Evolutionary conservation across 2,329 filamentous ascomycete species (phyloP), one percentile per base, ranked within the genome.

Genomic region (Gaeumannomyces tritici): DNA sequence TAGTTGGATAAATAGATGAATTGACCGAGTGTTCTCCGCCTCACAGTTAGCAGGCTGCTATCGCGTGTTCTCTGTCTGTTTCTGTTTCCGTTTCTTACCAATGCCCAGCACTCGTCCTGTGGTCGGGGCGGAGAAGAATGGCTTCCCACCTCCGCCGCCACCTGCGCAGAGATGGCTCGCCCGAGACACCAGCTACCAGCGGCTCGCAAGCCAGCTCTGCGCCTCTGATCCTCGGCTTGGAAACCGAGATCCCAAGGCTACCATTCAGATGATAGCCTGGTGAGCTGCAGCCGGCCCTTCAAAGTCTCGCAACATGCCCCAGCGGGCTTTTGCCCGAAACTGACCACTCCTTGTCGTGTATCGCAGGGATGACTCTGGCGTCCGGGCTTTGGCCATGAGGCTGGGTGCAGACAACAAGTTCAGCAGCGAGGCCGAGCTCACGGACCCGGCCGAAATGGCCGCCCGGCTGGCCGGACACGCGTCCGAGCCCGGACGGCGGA

Each of bases 191-290:
- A 54, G 12, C 55, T 69, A 69, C 56, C 63, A 62, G 24, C 28
- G 59, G 24, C 60, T 63, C 21, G 64, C 67, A 21, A 60, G 62
- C 12, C 59, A 62, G 2, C 62, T 69, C 13, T 63, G 60, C 18
- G 62, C 29, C 54, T 66, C 65, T 0, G 68, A 69, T 47, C 66
- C 67, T 8, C 64, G 68, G 3, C 65, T 69, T 0, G 59, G 59
- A 28, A 64, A 63, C 35, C 63, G 66, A 0, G 68, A 69, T 24
- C 68, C 68, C 24, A 69, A 69, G 47, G 66, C 42, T 4, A 11
- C 42, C 42, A 24, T 51, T 9, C 42, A 51, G 42, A 9, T n/a
- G 21, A n/a, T 51, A 51, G 21, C 42, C 42, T 51, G 42, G 42
- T 51, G 21, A n/a, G 42, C 11, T 11, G 21, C 11, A n/a, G 18